Evolutionary conservation across 148 eudicot species (phyloP).

Genomic region (Cornus florida): DNA sequence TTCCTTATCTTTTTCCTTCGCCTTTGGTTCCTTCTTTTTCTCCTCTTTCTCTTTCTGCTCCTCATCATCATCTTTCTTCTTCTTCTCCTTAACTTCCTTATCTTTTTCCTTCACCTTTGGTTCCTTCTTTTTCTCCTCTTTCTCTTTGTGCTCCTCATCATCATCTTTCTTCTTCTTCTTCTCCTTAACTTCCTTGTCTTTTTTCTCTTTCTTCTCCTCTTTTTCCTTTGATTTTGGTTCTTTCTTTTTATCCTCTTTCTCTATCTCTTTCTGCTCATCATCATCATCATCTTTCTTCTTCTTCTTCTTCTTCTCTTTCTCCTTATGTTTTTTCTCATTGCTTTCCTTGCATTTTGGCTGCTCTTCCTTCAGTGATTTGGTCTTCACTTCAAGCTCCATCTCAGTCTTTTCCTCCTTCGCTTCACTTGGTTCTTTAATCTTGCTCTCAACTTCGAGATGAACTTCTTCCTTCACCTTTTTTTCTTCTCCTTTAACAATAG

Average conservation of each 20-base stretch:
- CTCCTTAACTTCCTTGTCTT: neutral
- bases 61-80: neutral
- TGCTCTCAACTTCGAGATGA: slow-evolving; percentile 29
- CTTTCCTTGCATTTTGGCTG: slow-evolving; percentile 21
- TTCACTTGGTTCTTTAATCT: slow-evolving; percentile 21
- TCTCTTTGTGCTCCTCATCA: slow-evolving; percentile 1
- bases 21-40: slow-evolving; percentile 5
- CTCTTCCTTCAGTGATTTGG: slow-evolving; percentile 24
- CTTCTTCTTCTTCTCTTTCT: neutral
- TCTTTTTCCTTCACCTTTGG: neutral
- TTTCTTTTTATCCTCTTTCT: neutral
- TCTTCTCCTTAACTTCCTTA: neutral
- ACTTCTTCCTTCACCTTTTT: slow-evolving; percentile 30
- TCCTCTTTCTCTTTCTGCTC: neutral
- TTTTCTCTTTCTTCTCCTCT: slow-evolving; percentile 3
- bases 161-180: neutral
- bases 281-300: slow-evolving; percentile 1
- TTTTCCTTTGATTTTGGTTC: neutral
- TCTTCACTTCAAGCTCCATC: slow-evolving; percentile 24
- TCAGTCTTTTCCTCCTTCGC: slow-evolving; percentile 26
- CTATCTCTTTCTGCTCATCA: slow-evolving; percentile 3
- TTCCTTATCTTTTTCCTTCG: neutral
- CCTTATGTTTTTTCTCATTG: neutral
- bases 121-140: neutral
- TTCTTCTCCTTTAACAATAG: neutral